These are phyloP conservation scores for Aspergillus mulundensis DNA, from an alignment of 495 filamentous ascomycete genomes.

Conservation along the genomic window DNA sequence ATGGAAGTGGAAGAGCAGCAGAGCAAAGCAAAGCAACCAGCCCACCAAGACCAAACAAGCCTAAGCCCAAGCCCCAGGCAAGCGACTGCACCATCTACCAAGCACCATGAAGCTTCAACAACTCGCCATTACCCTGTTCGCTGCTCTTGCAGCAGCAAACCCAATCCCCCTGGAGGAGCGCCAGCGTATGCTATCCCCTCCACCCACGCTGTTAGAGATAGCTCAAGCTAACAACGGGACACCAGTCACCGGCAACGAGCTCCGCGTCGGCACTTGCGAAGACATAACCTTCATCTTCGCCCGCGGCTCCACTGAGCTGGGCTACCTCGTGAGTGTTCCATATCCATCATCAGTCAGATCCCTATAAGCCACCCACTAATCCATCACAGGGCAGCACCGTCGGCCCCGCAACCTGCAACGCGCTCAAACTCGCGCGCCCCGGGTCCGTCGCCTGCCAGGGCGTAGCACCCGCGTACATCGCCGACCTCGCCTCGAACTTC, in stretches of 20 bases:
- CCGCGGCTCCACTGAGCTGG: conserved; percentile 46
- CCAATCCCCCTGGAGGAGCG: conserved; percentile 5
- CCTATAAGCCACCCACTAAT: background rate
- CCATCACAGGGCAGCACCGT: conserved; percentile 33
- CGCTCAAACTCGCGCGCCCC: conserved; percentile 23
- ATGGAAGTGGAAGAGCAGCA: background rate
- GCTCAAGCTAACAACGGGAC: background rate
- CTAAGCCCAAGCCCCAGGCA: background rate
- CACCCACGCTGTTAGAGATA: too few relatives aligned
- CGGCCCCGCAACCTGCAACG: conserved; percentile 36
- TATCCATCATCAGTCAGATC: background rate
- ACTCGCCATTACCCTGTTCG: background rate
- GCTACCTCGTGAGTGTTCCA: conserved; percentile 43
- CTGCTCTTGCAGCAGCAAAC: conserved; percentile 1
- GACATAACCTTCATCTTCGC: conserved; percentile 52
- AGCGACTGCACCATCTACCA: too few relatives aligned
- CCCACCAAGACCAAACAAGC: background rate
- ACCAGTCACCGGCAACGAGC: conserved; percentile 30
- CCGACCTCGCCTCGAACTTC: conserved; percentile 21
- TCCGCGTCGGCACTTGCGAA: conserved; percentile 38
- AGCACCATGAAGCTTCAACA: conserved; percentile 12
- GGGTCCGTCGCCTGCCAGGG: conserved; percentile 32
- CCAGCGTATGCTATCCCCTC: conserved; percentile 9
- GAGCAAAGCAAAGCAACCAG: background rate
- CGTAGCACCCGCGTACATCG: conserved; percentile 29